Percentiles rank a stretch among this genome's conserved stretches.
Conservation (phyloP, 129 eudicot species). For the Centaurea solstitialis region DNA sequence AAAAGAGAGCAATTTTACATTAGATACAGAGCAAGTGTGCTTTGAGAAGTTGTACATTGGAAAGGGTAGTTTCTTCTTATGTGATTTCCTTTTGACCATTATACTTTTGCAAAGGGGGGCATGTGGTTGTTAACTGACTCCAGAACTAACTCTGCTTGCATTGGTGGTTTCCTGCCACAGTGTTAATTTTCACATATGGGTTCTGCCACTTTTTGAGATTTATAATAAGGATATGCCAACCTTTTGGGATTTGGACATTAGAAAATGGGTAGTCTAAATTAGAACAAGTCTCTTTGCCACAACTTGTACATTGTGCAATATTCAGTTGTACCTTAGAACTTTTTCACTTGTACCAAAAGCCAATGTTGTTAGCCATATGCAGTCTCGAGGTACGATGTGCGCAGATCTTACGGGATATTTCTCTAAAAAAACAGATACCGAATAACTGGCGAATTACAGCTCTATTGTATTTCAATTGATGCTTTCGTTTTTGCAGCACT, state of each 20-base stretch:
- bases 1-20: not conserved
- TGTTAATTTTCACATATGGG: constrained; percentile 11
- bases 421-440: not conserved
- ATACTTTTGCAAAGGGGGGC: constrained; percentile 48
- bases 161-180: constrained; percentile 31
- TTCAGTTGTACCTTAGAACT: constrained; percentile 8
- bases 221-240: constrained; percentile 23
- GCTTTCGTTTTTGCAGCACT: not conserved
- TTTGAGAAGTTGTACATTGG: not conserved
- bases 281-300: constrained; percentile 1
- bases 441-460: not conserved
- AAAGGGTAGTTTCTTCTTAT: constrained; percentile 11
- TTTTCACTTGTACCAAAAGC: not conserved
- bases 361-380: not conserved
- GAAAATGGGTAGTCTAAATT: not conserved
- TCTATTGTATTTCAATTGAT: too few relatives aligned
- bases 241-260: constrained; percentile 5
- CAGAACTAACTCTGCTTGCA: constrained; percentile 31
- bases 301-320: constrained; percentile 24
- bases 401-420: not conserved
- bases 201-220: constrained; percentile 22
- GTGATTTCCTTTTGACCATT: constrained; percentile 40
- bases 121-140: constrained; percentile 43
- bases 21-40: not conserved
- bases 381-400: not conserved